Percentiles rank a stretch among this genome's conserved stretches.
These are phyloP conservation scores for Hirschfeldia incana DNA, from an alignment of 345 rosid genomes.

Conservation along the genomic window DNA sequence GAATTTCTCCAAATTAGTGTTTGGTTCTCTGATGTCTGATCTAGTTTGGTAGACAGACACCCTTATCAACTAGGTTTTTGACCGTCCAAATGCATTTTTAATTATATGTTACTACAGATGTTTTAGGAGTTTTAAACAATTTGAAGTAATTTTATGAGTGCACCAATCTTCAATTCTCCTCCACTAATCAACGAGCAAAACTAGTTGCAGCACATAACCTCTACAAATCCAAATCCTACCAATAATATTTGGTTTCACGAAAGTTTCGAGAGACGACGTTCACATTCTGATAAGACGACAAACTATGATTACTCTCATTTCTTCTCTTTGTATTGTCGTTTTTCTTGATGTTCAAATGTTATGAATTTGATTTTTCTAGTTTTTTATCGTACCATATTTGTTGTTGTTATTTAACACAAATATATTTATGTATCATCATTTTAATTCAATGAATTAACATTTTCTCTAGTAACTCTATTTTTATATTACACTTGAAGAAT, in stretches of 20 bases:
- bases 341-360: neutral
- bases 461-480: neutral
- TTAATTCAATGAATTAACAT: neutral
- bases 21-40: no score
- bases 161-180: no score
- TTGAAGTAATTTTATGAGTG: no score
- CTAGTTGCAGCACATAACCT: no score
- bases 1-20: no score
- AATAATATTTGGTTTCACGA: constrained; percentile 1
- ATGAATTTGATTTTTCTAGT: neutral
- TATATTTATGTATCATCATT: neutral
- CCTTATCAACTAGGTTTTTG: no score
- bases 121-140: no score
- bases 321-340: neutral
- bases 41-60: no score
- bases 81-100: no score
- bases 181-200: no score
- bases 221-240: neutral
- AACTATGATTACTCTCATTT: neutral
- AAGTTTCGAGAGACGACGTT: neutral
- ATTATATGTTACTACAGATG: no score
- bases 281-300: neutral
- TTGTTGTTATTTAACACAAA: neutral
- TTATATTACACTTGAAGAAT: neutral
- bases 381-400: neutral